phyloP scores from a whole-genome alignment of 805 yeast genomes.

The Clavispora vitiphila region DNA sequence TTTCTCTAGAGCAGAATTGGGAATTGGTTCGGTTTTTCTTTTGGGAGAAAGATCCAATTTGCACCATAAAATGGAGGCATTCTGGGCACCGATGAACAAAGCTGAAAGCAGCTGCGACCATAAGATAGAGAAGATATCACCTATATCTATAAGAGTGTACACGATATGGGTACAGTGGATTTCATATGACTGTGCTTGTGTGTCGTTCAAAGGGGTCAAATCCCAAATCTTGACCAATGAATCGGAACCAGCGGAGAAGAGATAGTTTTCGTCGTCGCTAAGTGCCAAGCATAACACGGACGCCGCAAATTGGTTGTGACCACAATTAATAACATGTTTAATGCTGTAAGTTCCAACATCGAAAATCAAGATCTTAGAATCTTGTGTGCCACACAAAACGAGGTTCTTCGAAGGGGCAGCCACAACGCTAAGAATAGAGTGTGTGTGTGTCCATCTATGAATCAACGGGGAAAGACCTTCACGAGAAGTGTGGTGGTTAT shows the following conservation, averaged over 20 bases:
- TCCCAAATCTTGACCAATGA: slow-evolving; percentile 87
- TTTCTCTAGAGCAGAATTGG: slow-evolving; percentile 15
- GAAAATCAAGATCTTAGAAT: slow-evolving; percentile 67
- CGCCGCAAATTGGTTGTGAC: slow-evolving; percentile 55
- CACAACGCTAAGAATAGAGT: slow-evolving; percentile 68
- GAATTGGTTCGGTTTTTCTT: not conserved
- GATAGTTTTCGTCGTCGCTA: slow-evolving; percentile 47
- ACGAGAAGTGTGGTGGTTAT: not conserved
- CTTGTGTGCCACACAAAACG: slow-evolving; percentile 87
- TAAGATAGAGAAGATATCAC: slow-evolving; percentile 83
- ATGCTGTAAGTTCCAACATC: slow-evolving; percentile 63
- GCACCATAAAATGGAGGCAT: slow-evolving; percentile 81
- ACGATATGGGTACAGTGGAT: slow-evolving; percentile 55
- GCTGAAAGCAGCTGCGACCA: slow-evolving; percentile 59
- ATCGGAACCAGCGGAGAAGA: slow-evolving; percentile 87
- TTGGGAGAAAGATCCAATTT: slow-evolving; percentile 19
- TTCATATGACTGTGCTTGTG: slow-evolving; percentile 6
- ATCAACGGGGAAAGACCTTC: slow-evolving; percentile 14
- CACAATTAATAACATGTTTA: slow-evolving; percentile 37
- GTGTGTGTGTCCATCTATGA: slow-evolving; percentile 74
- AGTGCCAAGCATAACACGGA: slow-evolving; percentile 68
- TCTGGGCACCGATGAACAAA: slow-evolving; percentile 84
- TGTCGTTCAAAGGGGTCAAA: slow-evolving; percentile 31
- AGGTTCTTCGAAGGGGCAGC: slow-evolving; percentile 54
- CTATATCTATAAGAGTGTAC: slow-evolving; percentile 82